phyloP scores from a whole-genome alignment of 345 rosid species.

The Stellera chamaejasme region DNA sequence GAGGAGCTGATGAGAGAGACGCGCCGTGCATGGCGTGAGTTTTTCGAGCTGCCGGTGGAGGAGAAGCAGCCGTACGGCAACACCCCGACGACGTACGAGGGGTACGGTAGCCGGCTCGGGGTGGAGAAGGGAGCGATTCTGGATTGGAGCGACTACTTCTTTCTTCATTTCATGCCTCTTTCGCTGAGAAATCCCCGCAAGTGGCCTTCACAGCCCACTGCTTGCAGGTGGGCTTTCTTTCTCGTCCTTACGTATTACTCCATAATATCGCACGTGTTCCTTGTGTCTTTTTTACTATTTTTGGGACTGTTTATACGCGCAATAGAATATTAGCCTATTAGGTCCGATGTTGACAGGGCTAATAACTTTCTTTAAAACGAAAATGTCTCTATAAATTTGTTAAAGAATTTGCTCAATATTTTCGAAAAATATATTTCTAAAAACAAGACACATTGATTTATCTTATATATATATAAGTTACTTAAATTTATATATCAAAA shows the following conservation, averaged over 20 bases:
- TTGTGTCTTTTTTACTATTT: background rate
- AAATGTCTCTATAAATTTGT: too few species aligned
- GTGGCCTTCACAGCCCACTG: constrained; percentile 60
- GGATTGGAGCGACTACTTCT: constrained; percentile 88
- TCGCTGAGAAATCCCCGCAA: constrained; percentile 36
- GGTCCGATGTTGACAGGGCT: too few species aligned
- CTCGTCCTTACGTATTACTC: background rate
- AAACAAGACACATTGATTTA: too few species aligned
- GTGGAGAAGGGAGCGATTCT: constrained; percentile 63
- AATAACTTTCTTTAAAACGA: too few species aligned
- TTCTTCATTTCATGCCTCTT: constrained; percentile 51
- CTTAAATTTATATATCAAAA: too few species aligned
- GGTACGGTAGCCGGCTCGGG: constrained; percentile 79
- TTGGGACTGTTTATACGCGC: too few species aligned
- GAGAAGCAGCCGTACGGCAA: constrained; percentile 51
- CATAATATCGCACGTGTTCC: background rate
- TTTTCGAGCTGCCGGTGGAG: constrained; percentile 57
- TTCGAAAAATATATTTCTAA: too few species aligned
- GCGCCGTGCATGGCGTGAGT: constrained; percentile 51
- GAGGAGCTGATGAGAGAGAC: constrained; percentile 36
- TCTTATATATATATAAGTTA: too few species aligned
- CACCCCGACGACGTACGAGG: constrained; percentile 66
- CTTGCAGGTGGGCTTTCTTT: constrained; percentile 35
- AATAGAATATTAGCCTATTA: too few species aligned
- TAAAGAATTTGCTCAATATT: too few species aligned